Conservation (phyloP, 2,329 filamentous ascomycete species). For the Fusarium pseudonygamai region DNA sequence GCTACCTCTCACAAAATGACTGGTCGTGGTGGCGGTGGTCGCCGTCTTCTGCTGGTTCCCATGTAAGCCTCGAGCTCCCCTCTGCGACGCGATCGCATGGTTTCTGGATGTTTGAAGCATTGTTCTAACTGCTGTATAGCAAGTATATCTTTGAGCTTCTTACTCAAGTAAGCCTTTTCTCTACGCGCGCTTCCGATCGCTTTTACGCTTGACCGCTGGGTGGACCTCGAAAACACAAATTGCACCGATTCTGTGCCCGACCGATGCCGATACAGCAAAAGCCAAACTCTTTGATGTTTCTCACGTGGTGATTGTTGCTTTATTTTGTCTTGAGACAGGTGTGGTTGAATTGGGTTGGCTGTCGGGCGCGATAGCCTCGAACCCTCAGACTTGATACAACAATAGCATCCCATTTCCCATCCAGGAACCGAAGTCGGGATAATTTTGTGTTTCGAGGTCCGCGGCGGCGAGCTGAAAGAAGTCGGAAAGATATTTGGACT, state of each 20-base stretch:
- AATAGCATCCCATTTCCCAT: not conserved
- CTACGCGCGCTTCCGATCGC: not conserved
- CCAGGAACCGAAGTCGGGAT: not conserved
- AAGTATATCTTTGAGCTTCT: conserved; percentile 73
- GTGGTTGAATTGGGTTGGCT: not conserved
- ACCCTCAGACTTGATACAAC: not conserved
- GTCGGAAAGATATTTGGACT: not conserved
- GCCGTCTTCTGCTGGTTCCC: conserved; percentile 68
- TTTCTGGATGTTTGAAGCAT: not conserved
- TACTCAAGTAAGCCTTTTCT: conserved; percentile 50
- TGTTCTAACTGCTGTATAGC: conserved; percentile 46
- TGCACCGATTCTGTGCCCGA: not conserved
- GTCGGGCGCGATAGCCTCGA: not conserved
- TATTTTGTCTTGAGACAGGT: not conserved
- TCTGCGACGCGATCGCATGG: conserved; percentile 27
- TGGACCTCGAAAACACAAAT: conserved; percentile 27
- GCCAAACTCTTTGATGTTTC: not conserved
- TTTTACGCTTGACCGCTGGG: conserved; percentile 20
- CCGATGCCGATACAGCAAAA: not conserved
- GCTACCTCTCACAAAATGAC: conserved; percentile 55
- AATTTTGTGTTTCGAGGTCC: not conserved
- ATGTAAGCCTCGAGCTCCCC: conserved; percentile 52
- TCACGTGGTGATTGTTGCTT: not conserved
- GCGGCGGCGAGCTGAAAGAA: not conserved
- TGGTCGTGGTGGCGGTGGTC: conserved; percentile 67